A percentile compares a stretch with the other conserved stretches of the same genome.
Evolutionary conservation across 768 basidiomycete genomes (phyloP).

Genomic region (Leccinum variicolor): DNA sequence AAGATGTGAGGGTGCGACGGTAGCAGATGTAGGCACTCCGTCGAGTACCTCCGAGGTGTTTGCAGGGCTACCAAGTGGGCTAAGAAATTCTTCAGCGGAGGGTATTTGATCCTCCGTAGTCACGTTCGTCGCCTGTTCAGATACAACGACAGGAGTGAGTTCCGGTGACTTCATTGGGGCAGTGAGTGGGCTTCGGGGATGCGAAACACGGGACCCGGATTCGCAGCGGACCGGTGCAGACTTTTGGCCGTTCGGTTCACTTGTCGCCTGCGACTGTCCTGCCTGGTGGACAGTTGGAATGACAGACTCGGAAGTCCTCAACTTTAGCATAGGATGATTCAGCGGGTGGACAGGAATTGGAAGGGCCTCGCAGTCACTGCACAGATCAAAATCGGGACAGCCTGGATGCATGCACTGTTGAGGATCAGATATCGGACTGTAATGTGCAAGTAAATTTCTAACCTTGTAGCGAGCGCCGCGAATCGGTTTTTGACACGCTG

Average conservation of each 20-base stretch:
- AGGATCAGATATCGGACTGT: conserved; percentile 1
- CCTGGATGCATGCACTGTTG: conserved; percentile 73
- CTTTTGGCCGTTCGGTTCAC: neutral
- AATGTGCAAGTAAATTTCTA: conserved; percentile 3
- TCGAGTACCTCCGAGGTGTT: neutral
- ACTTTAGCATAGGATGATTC: conserved; percentile 73
- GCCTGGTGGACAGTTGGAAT: conserved; percentile 42
- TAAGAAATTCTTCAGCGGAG: conserved; percentile 23
- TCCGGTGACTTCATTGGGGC: neutral
- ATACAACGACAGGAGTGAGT: neutral
- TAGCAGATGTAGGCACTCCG: neutral
- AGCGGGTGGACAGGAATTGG: conserved; percentile 74
- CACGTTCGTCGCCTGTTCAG: neutral
- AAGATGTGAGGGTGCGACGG: conserved; percentile 2
- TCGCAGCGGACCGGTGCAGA: neutral
- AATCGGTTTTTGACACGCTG: conserved; percentile 50
- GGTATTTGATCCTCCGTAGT: conserved; percentile 2
- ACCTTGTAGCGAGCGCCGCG: conserved; percentile 73
- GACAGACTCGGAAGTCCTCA: conserved; percentile 50
- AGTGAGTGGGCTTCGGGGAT: neutral
- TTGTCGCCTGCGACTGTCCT: conserved; percentile 12
- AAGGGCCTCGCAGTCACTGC: conserved; percentile 71
- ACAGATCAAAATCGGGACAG: conserved; percentile 83
- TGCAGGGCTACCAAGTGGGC: conserved; percentile 19
- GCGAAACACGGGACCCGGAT: neutral